These are phyloP conservation scores for Cercospora citrullina DNA, from an alignment of 2,329 filamentous ascomycete species.

Conservation along the genomic window DNA sequence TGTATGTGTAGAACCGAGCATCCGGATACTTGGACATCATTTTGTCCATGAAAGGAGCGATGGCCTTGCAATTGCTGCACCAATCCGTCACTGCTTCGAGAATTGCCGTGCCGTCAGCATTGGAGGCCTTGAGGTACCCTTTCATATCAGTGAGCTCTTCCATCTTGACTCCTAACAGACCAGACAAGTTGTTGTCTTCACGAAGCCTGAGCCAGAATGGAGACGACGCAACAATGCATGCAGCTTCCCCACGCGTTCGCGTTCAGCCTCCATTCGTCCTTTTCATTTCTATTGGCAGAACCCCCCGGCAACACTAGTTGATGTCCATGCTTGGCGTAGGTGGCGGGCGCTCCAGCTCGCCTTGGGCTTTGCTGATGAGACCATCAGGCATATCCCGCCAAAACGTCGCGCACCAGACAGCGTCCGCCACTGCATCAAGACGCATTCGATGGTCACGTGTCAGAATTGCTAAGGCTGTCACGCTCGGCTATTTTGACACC, in stretches of 20 bases:
- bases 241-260: slow-evolving; percentile 1
- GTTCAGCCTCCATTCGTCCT: neutral
- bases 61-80: slow-evolving; percentile 39
- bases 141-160: slow-evolving; percentile 35
- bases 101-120: slow-evolving; percentile 34
- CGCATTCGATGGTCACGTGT: neutral
- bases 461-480: neutral
- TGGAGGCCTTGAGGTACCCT: slow-evolving; percentile 37
- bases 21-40: slow-evolving; percentile 37
- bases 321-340: slow-evolving; percentile 11
- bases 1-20: slow-evolving; percentile 36
- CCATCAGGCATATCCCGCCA: neutral
- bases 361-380: neutral
- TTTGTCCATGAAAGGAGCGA: slow-evolving; percentile 37
- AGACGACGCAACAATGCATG: neutral
- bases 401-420: neutral
- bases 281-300: neutral
- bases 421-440: neutral
- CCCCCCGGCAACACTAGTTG: neutral
- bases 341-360: neutral
- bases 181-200: neutral
- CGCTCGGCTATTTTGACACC: neutral
- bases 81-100: slow-evolving; percentile 36
- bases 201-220: neutral
- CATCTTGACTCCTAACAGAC: slow-evolving; percentile 22